Evolutionary conservation across 2,329 filamentous ascomycete genomes (phyloP).

Genomic region (Aspergillus hortae): DNA sequence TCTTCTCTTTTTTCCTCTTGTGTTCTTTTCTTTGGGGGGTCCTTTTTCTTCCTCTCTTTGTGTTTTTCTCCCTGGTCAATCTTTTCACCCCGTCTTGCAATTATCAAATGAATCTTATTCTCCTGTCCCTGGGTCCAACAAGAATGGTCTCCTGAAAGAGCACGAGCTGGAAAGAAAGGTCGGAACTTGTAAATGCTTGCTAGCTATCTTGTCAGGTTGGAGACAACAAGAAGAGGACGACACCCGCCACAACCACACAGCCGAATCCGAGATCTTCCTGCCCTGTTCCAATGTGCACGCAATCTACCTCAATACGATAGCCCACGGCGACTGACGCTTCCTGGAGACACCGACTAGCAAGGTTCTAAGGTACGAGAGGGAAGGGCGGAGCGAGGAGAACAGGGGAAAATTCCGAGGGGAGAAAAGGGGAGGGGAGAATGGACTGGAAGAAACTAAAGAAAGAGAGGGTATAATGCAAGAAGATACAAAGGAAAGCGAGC

Average conservation of each 20-base stretch:
- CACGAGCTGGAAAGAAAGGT: constrained; percentile 35
- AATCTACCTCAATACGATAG: constrained; percentile 19
- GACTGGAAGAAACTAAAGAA: not conserved
- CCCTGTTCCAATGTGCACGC: constrained; percentile 10
- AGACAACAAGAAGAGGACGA: constrained; percentile 35
- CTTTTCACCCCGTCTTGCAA: constrained; percentile 2
- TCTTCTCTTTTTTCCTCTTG: constrained; percentile 10
- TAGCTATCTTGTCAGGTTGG: constrained; percentile 42
- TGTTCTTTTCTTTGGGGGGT: constrained; percentile 7
- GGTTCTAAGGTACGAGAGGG: constrained; percentile 4
- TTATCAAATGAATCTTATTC: constrained; percentile 18
- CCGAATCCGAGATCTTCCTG: constrained; percentile 23
- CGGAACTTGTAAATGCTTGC: constrained; percentile 44
- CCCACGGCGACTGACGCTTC: constrained; percentile 18
- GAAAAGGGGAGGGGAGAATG: not conserved
- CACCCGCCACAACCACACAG: constrained; percentile 23
- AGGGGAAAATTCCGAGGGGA: not conserved
- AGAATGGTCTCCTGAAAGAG: constrained; percentile 23
- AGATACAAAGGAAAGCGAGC: not conserved
- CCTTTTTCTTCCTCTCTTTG: constrained; percentile 6
- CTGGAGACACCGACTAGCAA: constrained; percentile 16
- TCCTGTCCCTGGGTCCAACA: constrained; percentile 22
- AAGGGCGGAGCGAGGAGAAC: not conserved
- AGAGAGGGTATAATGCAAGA: not conserved
- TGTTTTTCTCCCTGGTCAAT: constrained; percentile 9